Evolutionary conservation across 371 early-diverging fungal species (phyloP).

Genomic region (Nosema muscidifuracis): DNA sequence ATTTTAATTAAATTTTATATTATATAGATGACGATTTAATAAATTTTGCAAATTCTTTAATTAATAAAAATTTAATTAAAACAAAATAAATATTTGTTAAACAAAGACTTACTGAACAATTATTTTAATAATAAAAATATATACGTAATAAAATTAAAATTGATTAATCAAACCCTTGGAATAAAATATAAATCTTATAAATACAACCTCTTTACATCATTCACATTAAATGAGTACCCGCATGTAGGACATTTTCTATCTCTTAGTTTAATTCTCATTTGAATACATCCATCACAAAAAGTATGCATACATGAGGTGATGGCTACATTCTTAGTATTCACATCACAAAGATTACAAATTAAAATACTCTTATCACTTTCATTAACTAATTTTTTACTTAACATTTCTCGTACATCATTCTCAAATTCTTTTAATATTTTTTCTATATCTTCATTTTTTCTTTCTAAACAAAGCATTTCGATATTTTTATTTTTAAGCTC

Average conservation of each 20-base stretch:
- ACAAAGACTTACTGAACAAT: too few species aligned
- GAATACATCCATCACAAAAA: constrained; percentile 73
- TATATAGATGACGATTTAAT: too few species aligned
- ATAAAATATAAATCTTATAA: too few species aligned
- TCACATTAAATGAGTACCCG: constrained; percentile 75
- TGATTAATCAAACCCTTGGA: too few species aligned
- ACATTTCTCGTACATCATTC: constrained; percentile 1
- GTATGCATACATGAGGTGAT: constrained; percentile 63
- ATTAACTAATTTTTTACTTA: background rate
- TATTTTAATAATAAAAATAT: too few species aligned
- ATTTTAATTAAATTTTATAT: too few species aligned
- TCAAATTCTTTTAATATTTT: background rate
- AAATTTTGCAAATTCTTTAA: too few species aligned
- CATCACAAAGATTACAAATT: constrained; percentile 57
- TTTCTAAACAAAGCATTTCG: constrained; percentile 5
- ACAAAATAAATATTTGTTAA: too few species aligned
- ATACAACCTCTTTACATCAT: constrained; percentile 79
- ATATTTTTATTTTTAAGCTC: constrained; percentile 14
- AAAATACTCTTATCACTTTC: constrained; percentile 53
- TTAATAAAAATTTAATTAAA: too few species aligned
- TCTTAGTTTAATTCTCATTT: constrained; percentile 74
- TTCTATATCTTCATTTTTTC: constrained; percentile 20
- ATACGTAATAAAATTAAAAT: too few species aligned
- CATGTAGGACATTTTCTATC: constrained; percentile 96
- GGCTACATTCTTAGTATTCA: constrained; percentile 56